These are phyloP conservation scores for Phytophthora quininea DNA, from an alignment of 352 stramenopile species.

Conservation along the genomic window DNA sequence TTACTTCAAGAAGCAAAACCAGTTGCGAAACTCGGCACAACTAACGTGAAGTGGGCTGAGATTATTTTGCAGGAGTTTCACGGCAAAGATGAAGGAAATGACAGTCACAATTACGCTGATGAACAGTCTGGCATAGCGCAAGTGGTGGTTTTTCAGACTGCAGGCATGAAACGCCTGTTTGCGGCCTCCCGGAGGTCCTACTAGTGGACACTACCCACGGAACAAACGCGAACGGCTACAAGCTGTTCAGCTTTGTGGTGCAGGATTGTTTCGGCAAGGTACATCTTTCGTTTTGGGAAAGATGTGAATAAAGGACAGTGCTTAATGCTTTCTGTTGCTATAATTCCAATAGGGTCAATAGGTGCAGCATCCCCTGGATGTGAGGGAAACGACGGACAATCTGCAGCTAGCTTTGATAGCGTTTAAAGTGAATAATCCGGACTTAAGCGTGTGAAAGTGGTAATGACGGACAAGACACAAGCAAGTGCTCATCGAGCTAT, in stretches of 20 bases:
- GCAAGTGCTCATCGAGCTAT: slow-evolving; percentile 8
- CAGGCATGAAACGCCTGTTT: slow-evolving; percentile 12
- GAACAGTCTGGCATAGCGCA: slow-evolving; percentile 1
- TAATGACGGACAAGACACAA: slow-evolving; percentile 21
- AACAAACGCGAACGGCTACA: slow-evolving; percentile 20
- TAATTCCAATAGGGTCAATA: slow-evolving; percentile 5
- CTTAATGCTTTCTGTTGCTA: not conserved
- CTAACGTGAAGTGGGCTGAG: not conserved
- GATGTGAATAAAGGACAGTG: not conserved
- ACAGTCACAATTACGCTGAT: slow-evolving; percentile 1
- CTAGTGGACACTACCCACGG: slow-evolving; percentile 17
- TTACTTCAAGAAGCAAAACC: not conserved
- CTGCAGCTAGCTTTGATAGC: not conserved
- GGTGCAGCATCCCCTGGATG: slow-evolving; percentile 10
- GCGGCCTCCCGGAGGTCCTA: slow-evolving; percentile 15
- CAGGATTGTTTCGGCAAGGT: slow-evolving; percentile 1
- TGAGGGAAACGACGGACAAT: slow-evolving; percentile 11
- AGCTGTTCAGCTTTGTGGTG: slow-evolving; percentile 14
- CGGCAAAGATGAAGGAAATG: not conserved
- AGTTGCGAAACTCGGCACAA: not conserved
- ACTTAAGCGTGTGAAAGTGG: too few species aligned
- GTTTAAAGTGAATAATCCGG: slow-evolving; percentile 15
- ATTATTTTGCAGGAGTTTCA: slow-evolving; percentile 11
- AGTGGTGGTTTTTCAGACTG: slow-evolving; percentile 11
- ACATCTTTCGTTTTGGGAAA: not conserved